Evolutionary conservation across 2,329 filamentous ascomycete species (phyloP), one percentile per base, ranked within the genome.

Genomic region (Sporothrix brunneoviolacea): DNA sequence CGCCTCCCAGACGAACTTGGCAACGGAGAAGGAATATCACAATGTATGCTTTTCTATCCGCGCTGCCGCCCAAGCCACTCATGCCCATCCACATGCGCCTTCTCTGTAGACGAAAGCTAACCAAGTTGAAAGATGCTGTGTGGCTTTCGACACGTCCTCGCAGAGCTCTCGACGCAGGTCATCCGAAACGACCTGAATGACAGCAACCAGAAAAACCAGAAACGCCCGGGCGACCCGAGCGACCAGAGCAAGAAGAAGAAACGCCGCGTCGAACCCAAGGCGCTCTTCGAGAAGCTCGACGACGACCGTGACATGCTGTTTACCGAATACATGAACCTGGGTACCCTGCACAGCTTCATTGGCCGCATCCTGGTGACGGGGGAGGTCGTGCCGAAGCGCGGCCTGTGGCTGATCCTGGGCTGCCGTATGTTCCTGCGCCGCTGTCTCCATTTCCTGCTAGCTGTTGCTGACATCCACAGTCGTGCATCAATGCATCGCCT

Each of bases 311-410:
- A 28, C 12, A 10, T 50, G n/a, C 12, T 50, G 2, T 21, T 53
- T 8, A 27, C 38, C 13, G 51, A 53, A 38, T 50, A 36, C 18
- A 50, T 53, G 47, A 32, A 21, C 7, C 16, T n/a, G n/a, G 51
- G 48, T 9, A 30, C 8, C 9, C 24, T 53, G 18, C 3, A 35
- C 2, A 19, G 22, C 24, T 35, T 47, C 22, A 30, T 53, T 4
- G 12, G 4, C 6, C 13, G 16, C 3, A 21, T 53, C 2, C n/a
- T 15, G 2, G 12, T 22, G 1, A 16, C 30, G 3, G 9, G 33
- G 4, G 10, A 27, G 8, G 8, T 19, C 6, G n/a, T 50, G 19
- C 47, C 51, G 7, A 38, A 38, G 4, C 51, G 51, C 4, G 37
- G 22, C 3, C 19, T 50, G 15, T 53, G 51, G 51, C 36, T 30